Evolutionary conservation across 2,329 filamentous ascomycete species (phyloP).

Genomic region (Neofusicoccum parvum): DNA sequence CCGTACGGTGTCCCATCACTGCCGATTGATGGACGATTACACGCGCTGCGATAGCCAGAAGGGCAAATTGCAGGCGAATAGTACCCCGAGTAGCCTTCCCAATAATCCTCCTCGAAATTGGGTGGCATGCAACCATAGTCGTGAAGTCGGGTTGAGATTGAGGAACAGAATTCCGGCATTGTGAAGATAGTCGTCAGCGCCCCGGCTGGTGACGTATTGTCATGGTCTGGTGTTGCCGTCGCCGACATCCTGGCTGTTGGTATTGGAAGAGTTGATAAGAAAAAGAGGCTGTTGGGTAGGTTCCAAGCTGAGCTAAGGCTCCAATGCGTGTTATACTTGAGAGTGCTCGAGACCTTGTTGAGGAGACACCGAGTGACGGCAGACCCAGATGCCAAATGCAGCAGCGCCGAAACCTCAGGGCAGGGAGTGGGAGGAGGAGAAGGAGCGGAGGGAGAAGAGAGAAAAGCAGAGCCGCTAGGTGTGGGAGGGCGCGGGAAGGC

Average conservation of each 20-base stretch:
- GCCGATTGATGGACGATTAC: neutral
- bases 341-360: too few relatives aligned
- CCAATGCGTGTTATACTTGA: too few relatives aligned
- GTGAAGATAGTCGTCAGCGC: neutral
- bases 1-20: neutral
- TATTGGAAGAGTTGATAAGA: too few relatives aligned
- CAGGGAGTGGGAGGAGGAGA: neutral
- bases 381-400: too few relatives aligned
- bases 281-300: too few relatives aligned
- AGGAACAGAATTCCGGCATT: neutral
- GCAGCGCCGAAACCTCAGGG: too few relatives aligned
- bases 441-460: neutral
- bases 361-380: too few relatives aligned
- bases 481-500: neutral
- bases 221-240: neutral
- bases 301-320: too few relatives aligned
- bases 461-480: too few relatives aligned
- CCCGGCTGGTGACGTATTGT: neutral
- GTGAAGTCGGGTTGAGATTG: neutral
- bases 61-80: conserved; percentile 1
- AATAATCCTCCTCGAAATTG: neutral
- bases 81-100: neutral
- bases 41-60: neutral
- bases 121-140: neutral
- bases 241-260: neutral